Evolutionary conservation across 345 rosid genomes (phyloP).

Genomic region (Ceriops decandra): DNA sequence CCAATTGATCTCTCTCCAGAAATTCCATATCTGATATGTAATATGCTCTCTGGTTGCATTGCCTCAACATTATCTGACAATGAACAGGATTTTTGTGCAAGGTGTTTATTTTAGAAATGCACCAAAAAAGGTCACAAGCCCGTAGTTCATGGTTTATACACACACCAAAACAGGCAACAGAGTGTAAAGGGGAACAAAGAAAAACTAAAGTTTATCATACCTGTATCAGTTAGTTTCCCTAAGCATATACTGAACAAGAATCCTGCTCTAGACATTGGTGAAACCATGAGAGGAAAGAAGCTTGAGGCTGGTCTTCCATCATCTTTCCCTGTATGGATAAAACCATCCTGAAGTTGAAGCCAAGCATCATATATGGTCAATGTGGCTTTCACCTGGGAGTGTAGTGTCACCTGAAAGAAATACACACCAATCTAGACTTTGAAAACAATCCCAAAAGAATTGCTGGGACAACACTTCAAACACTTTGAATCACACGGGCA

Average conservation of each 20-base stretch:
- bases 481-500: neutral
- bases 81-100: slow-evolving; percentile 12
- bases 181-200: too few species aligned
- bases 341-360: slow-evolving; percentile 94
- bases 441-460: neutral
- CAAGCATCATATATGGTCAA: slow-evolving; percentile 79
- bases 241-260: slow-evolving; percentile 66
- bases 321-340: slow-evolving; percentile 55
- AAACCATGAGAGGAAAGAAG: slow-evolving; percentile 76
- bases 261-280: slow-evolving; percentile 77
- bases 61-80: slow-evolving; percentile 44
- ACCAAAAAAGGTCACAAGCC: too few species aligned
- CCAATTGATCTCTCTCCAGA: slow-evolving; percentile 72
- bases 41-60: slow-evolving; percentile 52
- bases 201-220: slow-evolving; percentile 22
- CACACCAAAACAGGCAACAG: too few species aligned
- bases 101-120: neutral
- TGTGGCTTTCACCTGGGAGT: slow-evolving; percentile 85
- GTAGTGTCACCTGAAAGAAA: slow-evolving; percentile 66
- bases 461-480: neutral
- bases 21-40: slow-evolving; percentile 73
- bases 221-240: slow-evolving; percentile 47
- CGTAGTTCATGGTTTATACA: too few species aligned
- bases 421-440: slow-evolving; percentile 9
- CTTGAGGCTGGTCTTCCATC: slow-evolving; percentile 79